Evolutionary conservation across 139 green algal species (phyloP).

Genomic region (Choricystis sp.): DNA sequence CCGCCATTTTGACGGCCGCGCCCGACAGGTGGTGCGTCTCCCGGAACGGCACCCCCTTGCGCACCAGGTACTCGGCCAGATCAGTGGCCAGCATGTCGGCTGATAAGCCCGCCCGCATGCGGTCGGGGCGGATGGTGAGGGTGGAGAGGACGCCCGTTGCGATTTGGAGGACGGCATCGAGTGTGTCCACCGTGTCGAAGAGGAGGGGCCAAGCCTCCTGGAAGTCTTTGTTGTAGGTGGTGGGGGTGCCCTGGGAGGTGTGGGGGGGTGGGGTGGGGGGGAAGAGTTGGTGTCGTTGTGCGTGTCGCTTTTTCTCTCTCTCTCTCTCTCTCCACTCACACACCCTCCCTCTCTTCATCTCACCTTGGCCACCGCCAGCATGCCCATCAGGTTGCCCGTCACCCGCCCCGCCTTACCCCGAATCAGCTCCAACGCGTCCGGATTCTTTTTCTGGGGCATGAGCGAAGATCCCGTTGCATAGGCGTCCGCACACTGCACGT

Average conservation of each 20-base stretch:
- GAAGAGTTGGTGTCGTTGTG: too few relatives aligned
- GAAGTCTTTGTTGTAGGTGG: slow-evolving; percentile 99
- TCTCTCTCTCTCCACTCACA: too few relatives aligned
- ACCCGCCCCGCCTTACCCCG: slow-evolving; percentile 51
- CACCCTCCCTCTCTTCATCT: too few relatives aligned
- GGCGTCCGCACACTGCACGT: slow-evolving; percentile 81
- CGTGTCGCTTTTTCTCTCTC: too few relatives aligned
- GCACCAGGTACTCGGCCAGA: slow-evolving; percentile 97
- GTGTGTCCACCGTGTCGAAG: slow-evolving; percentile 88
- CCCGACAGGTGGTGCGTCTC: slow-evolving; percentile 92
- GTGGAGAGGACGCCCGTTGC: slow-evolving; percentile 80
- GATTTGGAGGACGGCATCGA: slow-evolving; percentile 77
- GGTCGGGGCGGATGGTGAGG: slow-evolving; percentile 69
- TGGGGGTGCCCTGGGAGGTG: slow-evolving; percentile 81
- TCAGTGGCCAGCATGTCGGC: slow-evolving; percentile 95
- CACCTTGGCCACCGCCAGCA: slow-evolving; percentile 86
- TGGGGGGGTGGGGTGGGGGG: too few relatives aligned
- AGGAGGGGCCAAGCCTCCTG: slow-evolving; percentile 69
- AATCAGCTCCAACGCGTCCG: slow-evolving; percentile 94
- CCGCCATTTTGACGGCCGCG: slow-evolving; percentile 79
- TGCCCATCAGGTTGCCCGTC: slow-evolving; percentile 73
- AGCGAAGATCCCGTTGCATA: slow-evolving; percentile 85
- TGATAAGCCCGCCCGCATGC: slow-evolving; percentile 70
- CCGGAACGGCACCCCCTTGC: slow-evolving; percentile 86
- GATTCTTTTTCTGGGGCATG: slow-evolving; percentile 99